Evolutionary conservation across 2,329 filamentous ascomycete genomes (phyloP).

Genomic region (Stagonosporopsis tanaceti): DNA sequence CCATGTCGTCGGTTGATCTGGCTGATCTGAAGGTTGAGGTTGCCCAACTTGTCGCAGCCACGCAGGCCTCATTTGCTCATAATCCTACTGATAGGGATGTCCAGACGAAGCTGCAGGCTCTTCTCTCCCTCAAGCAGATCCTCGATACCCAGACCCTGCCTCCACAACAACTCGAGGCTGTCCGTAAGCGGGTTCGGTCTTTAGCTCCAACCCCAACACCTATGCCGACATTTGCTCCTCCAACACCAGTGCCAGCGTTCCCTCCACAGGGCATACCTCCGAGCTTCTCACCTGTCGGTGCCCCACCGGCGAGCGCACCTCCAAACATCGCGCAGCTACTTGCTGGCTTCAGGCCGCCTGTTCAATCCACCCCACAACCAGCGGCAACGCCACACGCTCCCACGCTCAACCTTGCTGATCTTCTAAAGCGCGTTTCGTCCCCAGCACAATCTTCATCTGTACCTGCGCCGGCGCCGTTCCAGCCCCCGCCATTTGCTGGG

Average conservation of each 20-base stretch:
- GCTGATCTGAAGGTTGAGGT: conserved; percentile 85
- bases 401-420: conserved; percentile 38
- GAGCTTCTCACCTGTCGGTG: conserved; percentile 26
- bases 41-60: conserved; percentile 75
- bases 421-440: conserved; percentile 41
- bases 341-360: conserved; percentile 33
- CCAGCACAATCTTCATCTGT: conserved; percentile 36
- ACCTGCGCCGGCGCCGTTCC: conserved; percentile 36
- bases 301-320: conserved; percentile 30
- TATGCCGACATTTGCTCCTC: conserved; percentile 45
- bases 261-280: conserved; percentile 34
- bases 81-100: conserved; percentile 79
- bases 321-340: conserved; percentile 44
- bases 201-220: conserved; percentile 69
- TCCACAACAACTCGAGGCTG: conserved; percentile 80
- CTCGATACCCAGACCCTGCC: conserved; percentile 80
- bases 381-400: conserved; percentile 31
- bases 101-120: conserved; percentile 81
- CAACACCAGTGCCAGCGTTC: conserved; percentile 41
- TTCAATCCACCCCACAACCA: conserved; percentile 31
- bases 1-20: conserved; percentile 42
- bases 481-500: conserved; percentile 39
- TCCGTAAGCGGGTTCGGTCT: conserved; percentile 84
- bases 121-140: conserved; percentile 83
- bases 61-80: conserved; percentile 76